Evolutionary conservation across 2,329 filamentous ascomycete species (phyloP).

Genomic region (Colletotrichum sojae): DNA sequence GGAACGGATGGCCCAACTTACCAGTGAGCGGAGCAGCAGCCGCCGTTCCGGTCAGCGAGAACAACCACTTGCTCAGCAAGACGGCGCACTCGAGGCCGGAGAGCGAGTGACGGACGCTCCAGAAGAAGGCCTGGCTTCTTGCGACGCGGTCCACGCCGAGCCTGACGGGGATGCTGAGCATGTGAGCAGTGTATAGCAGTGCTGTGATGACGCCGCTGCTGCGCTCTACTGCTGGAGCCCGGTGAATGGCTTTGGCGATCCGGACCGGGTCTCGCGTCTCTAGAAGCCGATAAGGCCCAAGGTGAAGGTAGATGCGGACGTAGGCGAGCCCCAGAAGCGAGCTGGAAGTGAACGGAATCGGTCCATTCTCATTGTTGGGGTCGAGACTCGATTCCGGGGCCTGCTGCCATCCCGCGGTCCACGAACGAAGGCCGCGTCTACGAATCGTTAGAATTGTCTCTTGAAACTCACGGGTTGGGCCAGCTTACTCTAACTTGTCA

Average conservation of each 20-base stretch:
- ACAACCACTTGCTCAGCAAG: slow-evolving; percentile 65
- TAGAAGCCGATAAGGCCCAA: slow-evolving; percentile 59
- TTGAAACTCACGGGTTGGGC: background rate
- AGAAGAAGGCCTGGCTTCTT: slow-evolving; percentile 68
- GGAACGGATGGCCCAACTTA: slow-evolving; percentile 36
- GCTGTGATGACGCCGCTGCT: slow-evolving; percentile 64
- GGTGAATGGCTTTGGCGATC: slow-evolving; percentile 56
- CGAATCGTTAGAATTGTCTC: background rate
- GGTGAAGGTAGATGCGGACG: slow-evolving; percentile 60
- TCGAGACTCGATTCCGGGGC: slow-evolving; percentile 56
- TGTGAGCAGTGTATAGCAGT: slow-evolving; percentile 67
- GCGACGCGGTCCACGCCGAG: slow-evolving; percentile 69
- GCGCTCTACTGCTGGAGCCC: slow-evolving; percentile 58
- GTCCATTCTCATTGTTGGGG: slow-evolving; percentile 57
- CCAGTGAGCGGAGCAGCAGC: slow-evolving; percentile 46
- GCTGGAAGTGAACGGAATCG: slow-evolving; percentile 60
- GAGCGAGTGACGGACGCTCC: slow-evolving; percentile 70
- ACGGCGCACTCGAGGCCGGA: slow-evolving; percentile 69
- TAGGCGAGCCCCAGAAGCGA: slow-evolving; percentile 62
- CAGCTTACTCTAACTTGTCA: slow-evolving; percentile 52
- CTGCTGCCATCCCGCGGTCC: slow-evolving; percentile 57
- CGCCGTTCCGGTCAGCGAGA: slow-evolving; percentile 45
- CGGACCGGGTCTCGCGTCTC: slow-evolving; percentile 58
- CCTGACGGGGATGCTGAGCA: slow-evolving; percentile 68
- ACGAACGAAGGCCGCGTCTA: slow-evolving; percentile 53